Conservation (phyloP, 192 early-diverging fungal species). For the Coemansia sp. region DNA sequence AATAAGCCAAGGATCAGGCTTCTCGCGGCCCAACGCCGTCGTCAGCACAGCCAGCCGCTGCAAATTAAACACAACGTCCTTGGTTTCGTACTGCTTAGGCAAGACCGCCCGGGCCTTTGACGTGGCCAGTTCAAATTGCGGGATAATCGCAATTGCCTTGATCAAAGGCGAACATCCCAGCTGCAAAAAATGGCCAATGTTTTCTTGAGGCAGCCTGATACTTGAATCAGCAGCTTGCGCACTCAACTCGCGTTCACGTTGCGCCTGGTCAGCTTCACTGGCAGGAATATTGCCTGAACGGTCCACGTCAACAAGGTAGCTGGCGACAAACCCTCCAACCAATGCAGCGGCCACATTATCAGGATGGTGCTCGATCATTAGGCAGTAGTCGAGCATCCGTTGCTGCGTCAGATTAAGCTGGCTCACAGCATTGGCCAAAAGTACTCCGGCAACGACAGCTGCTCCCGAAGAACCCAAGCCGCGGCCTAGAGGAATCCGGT, state of each 20-base stretch:
- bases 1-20: slow-evolving; percentile 75
- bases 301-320: slow-evolving; percentile 67
- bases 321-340: slow-evolving; percentile 91
- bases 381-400: slow-evolving; percentile 85
- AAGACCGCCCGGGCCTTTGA: slow-evolving; percentile 86
- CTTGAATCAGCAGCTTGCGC: slow-evolving; percentile 14
- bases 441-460: slow-evolving; percentile 91
- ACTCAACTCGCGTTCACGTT: slow-evolving; percentile 20
- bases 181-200: slow-evolving; percentile 67
- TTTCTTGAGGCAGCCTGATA: slow-evolving; percentile 54
- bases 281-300: slow-evolving; percentile 31
- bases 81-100: slow-evolving; percentile 69
- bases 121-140: slow-evolving; percentile 91
- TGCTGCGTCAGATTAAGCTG: slow-evolving; percentile 65
- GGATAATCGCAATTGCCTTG: slow-evolving; percentile 74
- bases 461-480: slow-evolving; percentile 96
- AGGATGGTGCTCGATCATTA: slow-evolving; percentile 95
- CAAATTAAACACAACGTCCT: slow-evolving; percentile 90
- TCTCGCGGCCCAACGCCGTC: slow-evolving; percentile 69
- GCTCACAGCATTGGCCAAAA: slow-evolving; percentile 75
- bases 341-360: slow-evolving; percentile 95
- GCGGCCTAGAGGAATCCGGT: slow-evolving; percentile 92
- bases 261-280: slow-evolving; percentile 15
- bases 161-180: slow-evolving; percentile 69
- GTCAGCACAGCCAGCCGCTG: slow-evolving; percentile 92